These are phyloP conservation scores for Saitozyma podzolica DNA, from an alignment of 768 basidiomycete species.

Conservation along the genomic window DNA sequence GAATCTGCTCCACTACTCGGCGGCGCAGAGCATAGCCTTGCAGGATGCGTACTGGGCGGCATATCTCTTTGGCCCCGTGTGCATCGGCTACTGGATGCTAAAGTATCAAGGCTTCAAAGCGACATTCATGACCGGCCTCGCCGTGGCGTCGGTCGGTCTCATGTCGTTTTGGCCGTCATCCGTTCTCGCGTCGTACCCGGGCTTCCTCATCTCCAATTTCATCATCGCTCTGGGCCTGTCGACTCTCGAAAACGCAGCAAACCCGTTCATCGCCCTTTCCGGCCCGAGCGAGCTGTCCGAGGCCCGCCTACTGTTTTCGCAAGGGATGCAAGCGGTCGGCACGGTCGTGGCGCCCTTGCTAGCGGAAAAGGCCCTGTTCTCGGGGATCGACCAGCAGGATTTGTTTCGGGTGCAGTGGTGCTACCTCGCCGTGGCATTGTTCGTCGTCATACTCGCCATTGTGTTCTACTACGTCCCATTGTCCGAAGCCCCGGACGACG, in stretches of 20 bases:
- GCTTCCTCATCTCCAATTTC: constrained; percentile 49
- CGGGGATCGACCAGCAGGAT: constrained; percentile 13
- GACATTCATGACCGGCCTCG: constrained; percentile 47
- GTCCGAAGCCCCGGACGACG: constrained; percentile 40
- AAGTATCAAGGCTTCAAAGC: constrained; percentile 41
- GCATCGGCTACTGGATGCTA: constrained; percentile 43
- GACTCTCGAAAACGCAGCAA: constrained; percentile 46
- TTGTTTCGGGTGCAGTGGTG: constrained; percentile 49
- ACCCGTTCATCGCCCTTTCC: constrained; percentile 48
- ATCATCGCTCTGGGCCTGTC: constrained; percentile 43
- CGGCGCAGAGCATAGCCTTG: constrained; percentile 29
- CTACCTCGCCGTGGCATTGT: constrained; percentile 46
- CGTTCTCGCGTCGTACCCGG: constrained; percentile 35
- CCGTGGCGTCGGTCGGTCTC: constrained; percentile 42
- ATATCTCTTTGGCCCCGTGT: constrained; percentile 37
- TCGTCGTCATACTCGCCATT: constrained; percentile 42
- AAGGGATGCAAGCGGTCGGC: constrained; percentile 47
- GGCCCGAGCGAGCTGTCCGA: constrained; percentile 44
- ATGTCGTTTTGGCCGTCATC: constrained; percentile 51
- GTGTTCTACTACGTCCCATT: constrained; percentile 48
- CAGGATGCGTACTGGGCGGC: constrained; percentile 45
- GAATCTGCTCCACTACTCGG: constrained; percentile 28
- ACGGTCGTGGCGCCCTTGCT: constrained; percentile 35
- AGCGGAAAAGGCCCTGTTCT: constrained; percentile 37
- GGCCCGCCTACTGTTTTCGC: constrained; percentile 45